Percentiles rank a stretch among this genome's conserved stretches.
phyloP scores from a whole-genome alignment of 2,329 filamentous ascomycete species.

The Didymella segeticola region DNA sequence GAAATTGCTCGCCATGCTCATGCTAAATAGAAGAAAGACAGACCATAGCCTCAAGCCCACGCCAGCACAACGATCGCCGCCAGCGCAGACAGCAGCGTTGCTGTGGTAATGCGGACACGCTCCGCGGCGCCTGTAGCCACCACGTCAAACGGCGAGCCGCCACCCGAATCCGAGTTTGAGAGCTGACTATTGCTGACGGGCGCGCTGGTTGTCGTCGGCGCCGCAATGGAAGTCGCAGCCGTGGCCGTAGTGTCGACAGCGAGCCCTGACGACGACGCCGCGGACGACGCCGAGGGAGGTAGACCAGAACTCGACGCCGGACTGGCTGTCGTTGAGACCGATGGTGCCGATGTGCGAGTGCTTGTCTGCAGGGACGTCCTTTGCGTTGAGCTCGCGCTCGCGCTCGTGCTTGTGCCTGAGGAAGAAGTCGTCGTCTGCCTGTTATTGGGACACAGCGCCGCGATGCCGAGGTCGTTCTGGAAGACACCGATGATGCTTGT shows the following conservation, averaged over 20 bases:
- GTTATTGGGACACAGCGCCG: slow-evolving; percentile 49
- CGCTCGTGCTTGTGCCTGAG: too few species aligned
- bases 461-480: slow-evolving; percentile 48
- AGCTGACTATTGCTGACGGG: slow-evolving; percentile 34
- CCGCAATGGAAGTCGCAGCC: slow-evolving; percentile 8
- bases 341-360: slow-evolving; percentile 11
- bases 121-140: slow-evolving; percentile 29
- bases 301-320: slow-evolving; percentile 4
- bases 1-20: background rate
- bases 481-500: slow-evolving; percentile 53
- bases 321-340: slow-evolving; percentile 11
- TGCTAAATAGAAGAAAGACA: slow-evolving; percentile 3
- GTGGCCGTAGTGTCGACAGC: slow-evolving; percentile 25
- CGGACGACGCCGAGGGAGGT: background rate
- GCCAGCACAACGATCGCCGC: background rate
- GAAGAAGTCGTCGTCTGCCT: slow-evolving; percentile 25
- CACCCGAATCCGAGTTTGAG: slow-evolving; percentile 48
- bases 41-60: background rate
- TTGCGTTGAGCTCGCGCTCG: slow-evolving; percentile 14
- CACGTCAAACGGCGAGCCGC: slow-evolving; percentile 56
- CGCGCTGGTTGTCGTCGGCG: slow-evolving; percentile 12
- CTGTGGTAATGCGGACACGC: slow-evolving; percentile 11
- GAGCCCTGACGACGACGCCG: slow-evolving; percentile 17
- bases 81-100: background rate
- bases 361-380: slow-evolving; percentile 17